Conservation (phyloP, 1,139 yeast genomes). For the Candida tropicalis region DNA sequence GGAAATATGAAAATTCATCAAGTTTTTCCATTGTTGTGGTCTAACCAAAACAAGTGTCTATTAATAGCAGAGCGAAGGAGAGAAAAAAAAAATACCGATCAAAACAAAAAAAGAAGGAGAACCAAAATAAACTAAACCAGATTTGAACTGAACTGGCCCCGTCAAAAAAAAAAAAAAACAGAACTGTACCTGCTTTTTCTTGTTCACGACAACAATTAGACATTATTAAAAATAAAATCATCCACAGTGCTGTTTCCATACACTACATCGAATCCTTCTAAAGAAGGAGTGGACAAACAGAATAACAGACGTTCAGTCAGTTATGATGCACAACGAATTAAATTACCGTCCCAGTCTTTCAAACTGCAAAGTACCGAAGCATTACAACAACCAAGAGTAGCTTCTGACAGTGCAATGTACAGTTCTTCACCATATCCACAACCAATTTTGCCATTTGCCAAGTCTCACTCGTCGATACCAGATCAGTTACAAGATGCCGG, state of each 20-base stretch:
- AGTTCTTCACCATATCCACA: conserved; percentile 7
- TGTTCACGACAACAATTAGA: no score
- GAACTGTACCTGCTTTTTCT: no score
- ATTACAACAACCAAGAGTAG: conserved; percentile 15
- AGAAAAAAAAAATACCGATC: no score
- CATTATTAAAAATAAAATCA: no score
- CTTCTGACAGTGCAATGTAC: conserved; percentile 22
- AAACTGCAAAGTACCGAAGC: conserved; percentile 8
- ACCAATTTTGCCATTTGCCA: conserved; percentile 5
- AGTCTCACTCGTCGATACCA: conserved; percentile 6
- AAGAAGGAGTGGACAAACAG: conserved; percentile 3
- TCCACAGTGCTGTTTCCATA: conserved; percentile 12
- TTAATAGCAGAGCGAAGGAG: no score
- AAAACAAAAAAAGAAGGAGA: no score
- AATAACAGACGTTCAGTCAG: conserved; percentile 30
- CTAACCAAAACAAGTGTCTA: no score
- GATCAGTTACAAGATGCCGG: conserved; percentile 1
- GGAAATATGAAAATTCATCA: no score
- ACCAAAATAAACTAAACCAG: no score
- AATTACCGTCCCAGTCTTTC: conserved; percentile 15
- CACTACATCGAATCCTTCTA: conserved; percentile 8
- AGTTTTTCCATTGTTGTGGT: no score
- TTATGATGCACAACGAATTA: conserved; percentile 33
- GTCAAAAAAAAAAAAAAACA: no score
- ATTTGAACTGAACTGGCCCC: no score